Evolutionary conservation across 495 filamentous ascomycete genomes (phyloP).

Genomic region (Sordaria brevicollis): DNA sequence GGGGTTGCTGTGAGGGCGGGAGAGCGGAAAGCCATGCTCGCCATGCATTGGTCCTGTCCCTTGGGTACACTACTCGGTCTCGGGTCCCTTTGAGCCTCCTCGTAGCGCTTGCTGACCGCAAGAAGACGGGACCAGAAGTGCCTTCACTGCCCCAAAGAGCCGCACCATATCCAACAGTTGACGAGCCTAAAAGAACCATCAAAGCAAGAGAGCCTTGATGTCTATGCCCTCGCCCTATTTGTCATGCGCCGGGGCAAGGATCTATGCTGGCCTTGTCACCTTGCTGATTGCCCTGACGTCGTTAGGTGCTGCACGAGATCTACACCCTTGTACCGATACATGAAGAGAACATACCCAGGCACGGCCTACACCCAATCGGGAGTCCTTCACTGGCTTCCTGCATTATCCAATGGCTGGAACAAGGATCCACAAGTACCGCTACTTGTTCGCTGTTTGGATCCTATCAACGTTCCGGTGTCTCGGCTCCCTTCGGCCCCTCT

Average conservation of each 20-base stretch:
- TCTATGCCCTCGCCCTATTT: background rate
- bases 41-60: background rate
- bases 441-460: background rate
- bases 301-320: background rate
- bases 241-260: background rate
- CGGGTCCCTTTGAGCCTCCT: background rate
- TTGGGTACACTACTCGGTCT: background rate
- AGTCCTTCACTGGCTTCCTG: background rate
- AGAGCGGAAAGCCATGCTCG: background rate
- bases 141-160: background rate
- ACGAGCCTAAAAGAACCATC: no score
- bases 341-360: background rate
- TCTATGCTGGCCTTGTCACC: background rate
- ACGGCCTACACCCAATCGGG: background rate
- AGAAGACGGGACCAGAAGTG: background rate
- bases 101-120: background rate
- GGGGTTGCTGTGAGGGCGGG: background rate
- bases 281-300: background rate
- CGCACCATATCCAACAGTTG: no score
- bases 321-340: background rate
- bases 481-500: constrained; percentile 5
- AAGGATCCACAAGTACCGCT: background rate
- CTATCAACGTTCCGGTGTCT: background rate
- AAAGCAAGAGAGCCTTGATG: background rate
- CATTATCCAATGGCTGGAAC: background rate